These are phyloP conservation scores for Clavispora carvajalis DNA, from an alignment of 805 yeast species.

Conservation along the genomic window DNA sequence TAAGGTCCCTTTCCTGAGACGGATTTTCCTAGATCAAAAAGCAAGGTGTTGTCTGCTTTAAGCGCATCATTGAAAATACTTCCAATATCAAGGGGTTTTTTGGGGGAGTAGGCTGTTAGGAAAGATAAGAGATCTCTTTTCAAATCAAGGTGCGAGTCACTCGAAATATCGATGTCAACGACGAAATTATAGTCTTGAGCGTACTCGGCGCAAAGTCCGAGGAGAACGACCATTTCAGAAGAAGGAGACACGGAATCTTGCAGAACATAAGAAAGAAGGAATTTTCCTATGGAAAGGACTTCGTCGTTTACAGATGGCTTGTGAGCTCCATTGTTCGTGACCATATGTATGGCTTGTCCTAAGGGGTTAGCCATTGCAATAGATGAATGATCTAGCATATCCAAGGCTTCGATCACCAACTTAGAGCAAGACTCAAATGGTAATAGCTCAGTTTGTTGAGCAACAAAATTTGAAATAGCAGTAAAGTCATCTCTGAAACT, in stretches of 20 bases:
- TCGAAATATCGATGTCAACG: constrained; percentile 1
- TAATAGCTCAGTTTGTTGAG: constrained; percentile 4
- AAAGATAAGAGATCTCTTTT: background rate
- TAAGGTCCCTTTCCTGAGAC: constrained; percentile 12
- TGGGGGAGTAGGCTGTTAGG: background rate
- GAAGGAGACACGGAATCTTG: background rate
- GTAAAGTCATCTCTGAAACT: constrained; percentile 11
- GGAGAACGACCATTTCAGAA: background rate
- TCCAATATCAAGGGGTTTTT: background rate
- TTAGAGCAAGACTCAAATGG: constrained; percentile 24
- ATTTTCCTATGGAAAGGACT: background rate
- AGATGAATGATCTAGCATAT: constrained; percentile 13
- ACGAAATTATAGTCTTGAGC: constrained; percentile 7
- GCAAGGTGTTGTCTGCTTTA: background rate
- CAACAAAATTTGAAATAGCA: constrained; percentile 5
- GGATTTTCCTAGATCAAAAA: background rate
- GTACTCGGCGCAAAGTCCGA: constrained; percentile 2
- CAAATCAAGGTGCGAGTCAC: background rate
- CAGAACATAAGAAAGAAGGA: background rate
- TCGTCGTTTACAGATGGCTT: background rate
- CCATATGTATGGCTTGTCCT: constrained; percentile 35
- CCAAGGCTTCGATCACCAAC: constrained; percentile 9
- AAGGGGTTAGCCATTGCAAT: constrained; percentile 46
- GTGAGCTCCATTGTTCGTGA: constrained; percentile 4
- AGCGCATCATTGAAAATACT: background rate